Conservation (phyloP, 805 yeast species). For the Ogataea trehalophila region DNA sequence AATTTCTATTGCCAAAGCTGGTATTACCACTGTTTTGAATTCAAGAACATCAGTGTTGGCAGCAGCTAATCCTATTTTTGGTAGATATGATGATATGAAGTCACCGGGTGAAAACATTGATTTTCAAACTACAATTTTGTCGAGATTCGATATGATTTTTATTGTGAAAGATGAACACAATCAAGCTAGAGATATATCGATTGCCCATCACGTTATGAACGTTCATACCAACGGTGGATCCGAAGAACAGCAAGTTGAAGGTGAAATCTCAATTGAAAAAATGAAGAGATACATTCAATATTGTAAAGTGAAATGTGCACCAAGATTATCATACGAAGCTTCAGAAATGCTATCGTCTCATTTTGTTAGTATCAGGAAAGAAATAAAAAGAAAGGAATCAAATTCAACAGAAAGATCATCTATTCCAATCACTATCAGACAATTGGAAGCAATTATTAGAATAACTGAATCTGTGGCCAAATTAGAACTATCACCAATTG, state of each 20-base stretch:
- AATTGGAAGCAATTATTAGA: slow-evolving; percentile 94
- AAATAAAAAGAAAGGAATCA: slow-evolving; percentile 74
- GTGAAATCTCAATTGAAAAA: slow-evolving; percentile 83
- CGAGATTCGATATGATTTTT: slow-evolving; percentile 98
- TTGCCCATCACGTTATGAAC: slow-evolving; percentile 93
- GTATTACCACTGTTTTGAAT: slow-evolving; percentile 93
- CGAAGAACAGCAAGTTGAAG: slow-evolving; percentile 49
- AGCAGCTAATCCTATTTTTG: slow-evolving; percentile 96
- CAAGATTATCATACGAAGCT: slow-evolving; percentile 83
- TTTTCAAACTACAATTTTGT: slow-evolving; percentile 92
- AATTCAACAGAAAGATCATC: slow-evolving; percentile 85
- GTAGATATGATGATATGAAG: slow-evolving; percentile 92
- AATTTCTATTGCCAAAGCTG: slow-evolving; percentile 97
- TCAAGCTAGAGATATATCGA: slow-evolving; percentile 74
- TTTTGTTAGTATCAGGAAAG: slow-evolving; percentile 84
- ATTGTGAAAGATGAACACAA: slow-evolving; percentile 95
- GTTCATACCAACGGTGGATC: slow-evolving; percentile 78
- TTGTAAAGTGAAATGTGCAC: slow-evolving; percentile 88
- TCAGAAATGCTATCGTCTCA: slow-evolving; percentile 86
- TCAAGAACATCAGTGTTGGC: slow-evolving; percentile 96
- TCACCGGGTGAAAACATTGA: slow-evolving; percentile 98
- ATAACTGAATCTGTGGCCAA: slow-evolving; percentile 93
- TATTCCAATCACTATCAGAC: slow-evolving; percentile 96
- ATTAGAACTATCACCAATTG: slow-evolving; percentile 74
- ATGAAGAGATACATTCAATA: slow-evolving; percentile 92